Conservation (phyloP, 2,329 filamentous ascomycete genomes). For the Diaporthe nobilis region DNA sequence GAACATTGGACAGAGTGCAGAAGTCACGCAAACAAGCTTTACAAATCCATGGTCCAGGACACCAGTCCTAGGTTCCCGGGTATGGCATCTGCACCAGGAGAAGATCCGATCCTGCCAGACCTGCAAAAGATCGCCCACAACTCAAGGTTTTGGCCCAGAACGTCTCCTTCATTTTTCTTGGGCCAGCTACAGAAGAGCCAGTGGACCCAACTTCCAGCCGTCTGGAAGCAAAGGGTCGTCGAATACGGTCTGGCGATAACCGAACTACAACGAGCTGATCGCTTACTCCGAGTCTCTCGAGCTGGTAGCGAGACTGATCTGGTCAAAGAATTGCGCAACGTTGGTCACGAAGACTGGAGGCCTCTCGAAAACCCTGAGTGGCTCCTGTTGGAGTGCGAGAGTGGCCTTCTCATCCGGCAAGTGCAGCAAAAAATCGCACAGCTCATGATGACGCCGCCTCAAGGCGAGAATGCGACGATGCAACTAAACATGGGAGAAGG, state of each 20-base stretch:
- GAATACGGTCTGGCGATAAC: conserved; percentile 58
- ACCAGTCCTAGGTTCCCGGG: not conserved
- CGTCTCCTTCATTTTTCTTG: conserved; percentile 54
- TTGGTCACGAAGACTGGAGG: conserved; percentile 70
- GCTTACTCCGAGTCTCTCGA: conserved; percentile 51
- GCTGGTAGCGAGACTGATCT: conserved; percentile 51
- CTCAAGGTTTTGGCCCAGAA: conserved; percentile 45
- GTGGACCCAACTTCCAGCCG: conserved; percentile 43
- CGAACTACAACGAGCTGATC: conserved; percentile 57
- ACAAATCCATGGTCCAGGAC: not conserved
- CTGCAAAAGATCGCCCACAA: not conserved
- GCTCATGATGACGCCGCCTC: conserved; percentile 64
- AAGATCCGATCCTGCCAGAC: not conserved
- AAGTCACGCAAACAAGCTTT: not conserved
- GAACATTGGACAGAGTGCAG: not conserved
- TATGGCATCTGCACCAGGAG: not conserved
- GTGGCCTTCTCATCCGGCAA: conserved; percentile 70
- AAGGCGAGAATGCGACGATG: conserved; percentile 65
- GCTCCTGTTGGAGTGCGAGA: conserved; percentile 76
- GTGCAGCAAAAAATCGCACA: conserved; percentile 71
- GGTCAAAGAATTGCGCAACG: conserved; percentile 60
- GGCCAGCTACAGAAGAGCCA: conserved; percentile 48
- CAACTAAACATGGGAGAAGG: conserved; percentile 82
- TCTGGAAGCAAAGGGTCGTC: conserved; percentile 55
- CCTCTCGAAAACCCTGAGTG: conserved; percentile 68